phyloP scores from a whole-genome alignment of 2,329 filamentous ascomycete genomes.

The Aquanectria penicillioides region DNA sequence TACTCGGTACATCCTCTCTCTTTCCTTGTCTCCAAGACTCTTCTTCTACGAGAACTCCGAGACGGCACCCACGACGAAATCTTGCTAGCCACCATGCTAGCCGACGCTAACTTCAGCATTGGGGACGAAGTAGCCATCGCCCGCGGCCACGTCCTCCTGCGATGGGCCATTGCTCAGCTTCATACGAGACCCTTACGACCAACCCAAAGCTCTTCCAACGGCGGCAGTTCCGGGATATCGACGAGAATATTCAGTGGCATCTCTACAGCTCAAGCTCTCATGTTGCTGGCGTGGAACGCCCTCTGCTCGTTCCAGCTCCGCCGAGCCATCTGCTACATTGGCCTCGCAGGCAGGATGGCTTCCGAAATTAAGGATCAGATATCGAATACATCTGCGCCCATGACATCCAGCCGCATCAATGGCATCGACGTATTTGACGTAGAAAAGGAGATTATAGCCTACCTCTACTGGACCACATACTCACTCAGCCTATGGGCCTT shows the following conservation, averaged over 20 bases:
- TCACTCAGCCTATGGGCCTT: conserved; percentile 51
- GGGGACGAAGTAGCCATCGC: conserved; percentile 40
- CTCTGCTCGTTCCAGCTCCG: conserved; percentile 45
- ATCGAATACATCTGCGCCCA: conserved; percentile 37
- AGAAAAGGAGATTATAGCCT: conserved; percentile 51
- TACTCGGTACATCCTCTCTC: conserved; percentile 52
- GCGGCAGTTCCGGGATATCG: conserved; percentile 41
- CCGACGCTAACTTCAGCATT: conserved; percentile 49
- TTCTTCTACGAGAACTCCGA: conserved; percentile 50
- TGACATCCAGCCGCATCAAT: conserved; percentile 50
- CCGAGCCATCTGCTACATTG: conserved; percentile 48
- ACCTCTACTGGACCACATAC: conserved; percentile 53
- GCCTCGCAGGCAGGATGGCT: conserved; percentile 45
- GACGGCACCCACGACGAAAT: conserved; percentile 52
- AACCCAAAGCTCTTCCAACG: conserved; percentile 31
- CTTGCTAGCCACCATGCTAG: conserved; percentile 51
- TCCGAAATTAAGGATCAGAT: conserved; percentile 47
- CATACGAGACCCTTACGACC: conserved; percentile 38
- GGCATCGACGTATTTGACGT: conserved; percentile 52
- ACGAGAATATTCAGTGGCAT: conserved; percentile 47
- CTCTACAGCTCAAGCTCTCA: conserved; percentile 46
- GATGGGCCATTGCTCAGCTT: conserved; percentile 48
- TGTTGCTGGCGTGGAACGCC: conserved; percentile 50
- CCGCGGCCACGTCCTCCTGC: conserved; percentile 45
- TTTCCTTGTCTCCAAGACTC: conserved; percentile 52